These are phyloP conservation scores for Penicillium bialowiezense DNA, from an alignment of 495 filamentous ascomycete species.

Conservation along the genomic window DNA sequence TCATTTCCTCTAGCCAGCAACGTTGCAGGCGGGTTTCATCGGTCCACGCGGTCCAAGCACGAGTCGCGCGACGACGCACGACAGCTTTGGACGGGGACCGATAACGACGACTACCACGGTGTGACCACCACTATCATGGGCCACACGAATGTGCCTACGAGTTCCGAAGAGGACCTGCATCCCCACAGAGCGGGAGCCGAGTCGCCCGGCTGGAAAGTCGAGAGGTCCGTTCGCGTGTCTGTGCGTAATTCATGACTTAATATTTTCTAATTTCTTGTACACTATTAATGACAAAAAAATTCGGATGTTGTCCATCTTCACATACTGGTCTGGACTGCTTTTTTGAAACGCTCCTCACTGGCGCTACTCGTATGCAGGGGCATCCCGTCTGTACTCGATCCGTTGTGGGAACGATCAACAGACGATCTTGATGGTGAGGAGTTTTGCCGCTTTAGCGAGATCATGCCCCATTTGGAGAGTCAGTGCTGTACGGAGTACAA, in stretches of 20 bases:
- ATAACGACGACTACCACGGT: constrained; percentile 20
- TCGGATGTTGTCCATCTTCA: not conserved
- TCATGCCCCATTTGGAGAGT: no score
- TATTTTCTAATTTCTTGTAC: not conserved
- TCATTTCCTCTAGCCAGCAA: constrained; percentile 22
- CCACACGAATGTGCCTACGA: constrained; percentile 5
- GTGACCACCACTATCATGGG: constrained; percentile 30
- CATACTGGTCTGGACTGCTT: not conserved
- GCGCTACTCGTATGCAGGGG: not conserved
- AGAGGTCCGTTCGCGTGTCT: constrained; percentile 25
- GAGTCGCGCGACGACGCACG: constrained; percentile 6
- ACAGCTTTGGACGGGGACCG: constrained; percentile 22
- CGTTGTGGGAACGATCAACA: not conserved
- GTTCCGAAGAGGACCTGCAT: constrained; percentile 27
- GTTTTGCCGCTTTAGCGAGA: not conserved
- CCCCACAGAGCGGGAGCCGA: no score
- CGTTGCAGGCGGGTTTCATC: constrained; percentile 9
- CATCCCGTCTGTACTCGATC: not conserved
- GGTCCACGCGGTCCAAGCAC: constrained; percentile 9
- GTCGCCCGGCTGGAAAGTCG: constrained; percentile 26
- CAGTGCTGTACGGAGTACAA: no score
- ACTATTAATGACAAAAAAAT: not conserved
- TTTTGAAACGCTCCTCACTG: not conserved
- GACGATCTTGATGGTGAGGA: not conserved
- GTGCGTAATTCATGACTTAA: constrained; percentile 18